phyloP scores from a whole-genome alignment of 495 filamentous ascomycete genomes.

The Hyaloscypha hepaticicola region DNA sequence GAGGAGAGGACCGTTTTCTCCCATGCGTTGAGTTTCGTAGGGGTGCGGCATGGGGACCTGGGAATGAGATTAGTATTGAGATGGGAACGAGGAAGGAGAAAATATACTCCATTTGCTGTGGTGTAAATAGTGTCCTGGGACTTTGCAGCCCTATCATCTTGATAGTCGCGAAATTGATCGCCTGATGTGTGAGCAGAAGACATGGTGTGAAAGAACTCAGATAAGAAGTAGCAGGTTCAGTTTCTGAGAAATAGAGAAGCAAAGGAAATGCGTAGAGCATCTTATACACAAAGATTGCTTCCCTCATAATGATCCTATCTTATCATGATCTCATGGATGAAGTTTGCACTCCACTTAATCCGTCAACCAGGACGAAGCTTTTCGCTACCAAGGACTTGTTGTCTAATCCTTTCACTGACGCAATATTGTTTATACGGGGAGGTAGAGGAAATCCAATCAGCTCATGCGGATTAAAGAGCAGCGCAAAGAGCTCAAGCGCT shows the following conservation, averaged over 20 bases:
- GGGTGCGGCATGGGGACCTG: constrained; percentile 39
- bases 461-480: too few species aligned
- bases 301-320: neutral
- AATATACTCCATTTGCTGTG: constrained; percentile 51
- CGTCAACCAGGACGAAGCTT: neutral
- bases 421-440: too few species aligned
- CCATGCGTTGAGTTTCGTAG: constrained; percentile 38
- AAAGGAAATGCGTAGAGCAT: neutral
- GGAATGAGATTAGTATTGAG: neutral
- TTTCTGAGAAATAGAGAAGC: neutral
- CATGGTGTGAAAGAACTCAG: neutral
- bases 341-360: neutral
- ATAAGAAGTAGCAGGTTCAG: neutral
- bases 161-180: constrained; percentile 42
- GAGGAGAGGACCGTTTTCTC: constrained; percentile 50
- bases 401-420: neutral
- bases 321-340: constrained; percentile 5
- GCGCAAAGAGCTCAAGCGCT: too few species aligned
- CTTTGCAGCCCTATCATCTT: constrained; percentile 45
- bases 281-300: neutral
- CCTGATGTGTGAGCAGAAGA: constrained; percentile 25
- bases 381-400: neutral
- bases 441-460: too few species aligned
- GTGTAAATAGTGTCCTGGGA: constrained; percentile 44
- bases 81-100: neutral